phyloP scores from a whole-genome alignment of 2,329 filamentous ascomycete species.

The Ophiostoma pallidulum region DNA sequence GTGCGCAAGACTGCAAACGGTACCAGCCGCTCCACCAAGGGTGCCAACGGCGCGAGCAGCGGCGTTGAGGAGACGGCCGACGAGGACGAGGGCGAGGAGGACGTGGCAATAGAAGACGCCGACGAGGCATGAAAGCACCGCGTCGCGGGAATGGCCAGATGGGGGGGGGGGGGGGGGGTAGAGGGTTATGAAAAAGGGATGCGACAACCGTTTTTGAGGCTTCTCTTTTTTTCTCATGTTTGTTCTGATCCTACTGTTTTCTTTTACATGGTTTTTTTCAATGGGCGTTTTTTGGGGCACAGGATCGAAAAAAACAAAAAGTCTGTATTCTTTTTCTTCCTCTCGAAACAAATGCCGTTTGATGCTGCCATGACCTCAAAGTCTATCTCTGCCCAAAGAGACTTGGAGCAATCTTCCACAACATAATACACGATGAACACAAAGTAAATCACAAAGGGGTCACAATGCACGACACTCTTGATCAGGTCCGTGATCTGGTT shows the following conservation, averaged over 20 bases:
- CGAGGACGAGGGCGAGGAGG: constrained; percentile 8
- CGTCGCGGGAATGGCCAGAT: no score
- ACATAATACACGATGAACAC: no score
- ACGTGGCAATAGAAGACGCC: constrained; percentile 5
- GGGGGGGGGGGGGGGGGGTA: no score
- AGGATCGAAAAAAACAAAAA: constrained; percentile 12
- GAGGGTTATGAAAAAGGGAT: no score
- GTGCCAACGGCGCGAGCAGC: not conserved
- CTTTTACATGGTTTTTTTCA: not conserved
- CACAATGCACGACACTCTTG: no score
- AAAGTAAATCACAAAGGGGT: no score
- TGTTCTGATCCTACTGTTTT: no score
- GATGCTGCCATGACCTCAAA: not conserved
- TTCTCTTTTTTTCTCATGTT: not conserved
- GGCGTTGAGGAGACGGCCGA: not conserved
- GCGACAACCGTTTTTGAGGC: not conserved
- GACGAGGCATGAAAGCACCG: not conserved
- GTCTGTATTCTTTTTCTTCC: no score
- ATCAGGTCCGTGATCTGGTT: no score
- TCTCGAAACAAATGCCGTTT: not conserved
- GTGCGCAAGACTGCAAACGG: constrained; percentile 1
- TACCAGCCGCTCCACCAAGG: no score
- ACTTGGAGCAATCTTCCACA: no score
- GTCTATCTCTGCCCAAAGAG: no score
- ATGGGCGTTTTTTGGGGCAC: constrained; percentile 10